A percentile compares a stretch with the other conserved stretches of the same genome.
These are phyloP conservation scores for Ustilago esculenta DNA, from an alignment of 1,284 basidiomycete genomes.

Conservation along the genomic window DNA sequence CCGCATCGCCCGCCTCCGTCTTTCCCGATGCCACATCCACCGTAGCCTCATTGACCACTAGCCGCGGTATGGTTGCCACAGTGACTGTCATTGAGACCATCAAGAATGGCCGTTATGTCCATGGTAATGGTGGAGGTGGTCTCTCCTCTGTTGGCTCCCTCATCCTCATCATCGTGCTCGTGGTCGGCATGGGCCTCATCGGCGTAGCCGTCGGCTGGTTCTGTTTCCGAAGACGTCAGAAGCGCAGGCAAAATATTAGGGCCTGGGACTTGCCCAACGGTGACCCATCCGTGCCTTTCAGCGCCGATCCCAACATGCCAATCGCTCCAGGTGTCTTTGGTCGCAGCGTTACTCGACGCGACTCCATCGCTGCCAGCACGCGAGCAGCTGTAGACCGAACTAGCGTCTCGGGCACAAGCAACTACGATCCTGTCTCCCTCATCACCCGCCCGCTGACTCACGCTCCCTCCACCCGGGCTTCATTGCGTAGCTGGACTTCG, in stretches of 20 bases:
- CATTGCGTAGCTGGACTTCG: constrained; percentile 46
- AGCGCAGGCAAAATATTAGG: constrained; percentile 30
- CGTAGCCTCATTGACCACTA: constrained; percentile 43
- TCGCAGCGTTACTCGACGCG: constrained; percentile 15
- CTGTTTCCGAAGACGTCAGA: constrained; percentile 42
- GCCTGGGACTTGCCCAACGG: constrained; percentile 42
- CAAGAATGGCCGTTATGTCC: constrained; percentile 25
- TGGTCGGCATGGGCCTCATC: constrained; percentile 23
- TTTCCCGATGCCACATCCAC: constrained; percentile 47
- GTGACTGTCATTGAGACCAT: constrained; percentile 46
- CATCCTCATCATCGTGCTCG: constrained; percentile 30
- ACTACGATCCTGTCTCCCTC: constrained; percentile 29
- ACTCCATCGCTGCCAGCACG: constrained; percentile 6
- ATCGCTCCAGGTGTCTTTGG: constrained; percentile 44
- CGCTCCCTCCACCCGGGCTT: constrained; percentile 23
- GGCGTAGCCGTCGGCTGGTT: constrained; percentile 39
- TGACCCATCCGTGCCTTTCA: constrained; percentile 39
- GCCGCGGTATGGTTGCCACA: constrained; percentile 32
- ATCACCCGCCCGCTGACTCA: constrained; percentile 21
- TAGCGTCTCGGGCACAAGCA: constrained; percentile 29
- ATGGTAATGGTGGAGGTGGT: constrained; percentile 5
- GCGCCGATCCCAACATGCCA: constrained; percentile 37
- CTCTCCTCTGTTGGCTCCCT: constrained; percentile 19
- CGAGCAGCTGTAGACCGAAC: constrained; percentile 9
- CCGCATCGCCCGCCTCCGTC: constrained; percentile 23